phyloP scores from a whole-genome alignment of 2,329 filamentous ascomycete species.

The Cercospora citrullina region DNA sequence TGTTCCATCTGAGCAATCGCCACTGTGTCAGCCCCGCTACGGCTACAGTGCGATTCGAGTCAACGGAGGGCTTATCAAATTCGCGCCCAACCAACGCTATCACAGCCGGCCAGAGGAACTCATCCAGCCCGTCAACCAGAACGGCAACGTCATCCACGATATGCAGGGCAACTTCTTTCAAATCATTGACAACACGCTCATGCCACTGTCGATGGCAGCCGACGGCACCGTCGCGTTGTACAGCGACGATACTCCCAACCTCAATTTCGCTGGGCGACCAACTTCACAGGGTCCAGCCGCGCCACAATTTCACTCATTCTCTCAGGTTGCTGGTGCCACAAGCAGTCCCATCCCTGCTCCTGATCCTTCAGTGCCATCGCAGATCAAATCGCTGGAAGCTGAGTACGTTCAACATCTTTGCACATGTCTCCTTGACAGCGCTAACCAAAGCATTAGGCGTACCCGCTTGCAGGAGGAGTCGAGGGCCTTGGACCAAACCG shows the following conservation, averaged over 20 bases:
- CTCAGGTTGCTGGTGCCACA: background rate
- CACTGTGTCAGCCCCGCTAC: conserved; percentile 42
- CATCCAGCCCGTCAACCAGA: conserved; percentile 32
- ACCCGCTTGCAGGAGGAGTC: conserved; percentile 39
- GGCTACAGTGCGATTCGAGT: conserved; percentile 42
- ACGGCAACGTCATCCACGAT: conserved; percentile 43
- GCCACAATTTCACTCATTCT: background rate
- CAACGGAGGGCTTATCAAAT: conserved; percentile 42
- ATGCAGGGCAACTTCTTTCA: conserved; percentile 40
- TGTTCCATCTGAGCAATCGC: conserved; percentile 50
- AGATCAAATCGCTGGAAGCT: conserved; percentile 40
- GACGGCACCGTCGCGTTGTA: conserved; percentile 40
- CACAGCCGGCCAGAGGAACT: conserved; percentile 31
- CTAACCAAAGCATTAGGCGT: conserved; percentile 1
- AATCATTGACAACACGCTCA: conserved; percentile 40
- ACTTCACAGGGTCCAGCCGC: background rate
- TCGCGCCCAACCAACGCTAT: conserved; percentile 39
- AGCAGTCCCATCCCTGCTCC: conserved; percentile 11
- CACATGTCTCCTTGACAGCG: background rate
- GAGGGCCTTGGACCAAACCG: conserved; percentile 41
- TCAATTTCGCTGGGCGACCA: conserved; percentile 30
- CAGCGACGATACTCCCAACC: conserved; percentile 41
- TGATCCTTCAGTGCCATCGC: conserved; percentile 32
- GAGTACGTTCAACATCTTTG: conserved; percentile 31
- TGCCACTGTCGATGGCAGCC: conserved; percentile 36